Conservation (phyloP, 192 early-diverging fungal species). For the Backusella psychrophila region DNA sequence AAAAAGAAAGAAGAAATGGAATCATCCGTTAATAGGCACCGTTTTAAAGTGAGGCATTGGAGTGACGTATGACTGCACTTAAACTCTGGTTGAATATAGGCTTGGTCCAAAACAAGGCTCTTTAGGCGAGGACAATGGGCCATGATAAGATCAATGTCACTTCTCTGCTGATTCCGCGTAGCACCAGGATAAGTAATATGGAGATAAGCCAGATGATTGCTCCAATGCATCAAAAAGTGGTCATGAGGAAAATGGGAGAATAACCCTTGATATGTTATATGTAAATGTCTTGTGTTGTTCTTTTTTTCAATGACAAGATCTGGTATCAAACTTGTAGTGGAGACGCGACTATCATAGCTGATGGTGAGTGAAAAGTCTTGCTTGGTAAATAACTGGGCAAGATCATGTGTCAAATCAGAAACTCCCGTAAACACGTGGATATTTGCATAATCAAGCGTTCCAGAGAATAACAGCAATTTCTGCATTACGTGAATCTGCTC, state of each 20-base stretch:
- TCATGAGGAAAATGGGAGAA: neutral
- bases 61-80: neutral
- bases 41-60: neutral
- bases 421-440: neutral
- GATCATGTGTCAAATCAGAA: neutral
- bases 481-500: slow-evolving; percentile 1
- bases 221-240: neutral
- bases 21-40: neutral
- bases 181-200: neutral
- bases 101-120: neutral
- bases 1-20: neutral
- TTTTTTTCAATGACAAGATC: neutral
- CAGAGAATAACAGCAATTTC: neutral
- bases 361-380: neutral
- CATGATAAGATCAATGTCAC: slow-evolving; percentile 1
- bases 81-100: neutral
- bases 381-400: neutral
- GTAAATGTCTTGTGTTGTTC: neutral
- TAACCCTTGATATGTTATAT: neutral
- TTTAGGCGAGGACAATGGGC: neutral
- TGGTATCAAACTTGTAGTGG: neutral
- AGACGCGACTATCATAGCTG: neutral
- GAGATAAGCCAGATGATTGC: neutral
- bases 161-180: neutral
- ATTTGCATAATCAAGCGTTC: neutral